A percentile compares a stretch with the other conserved stretches of the same genome.
phyloP scores from a whole-genome alignment of 108 stramenopile species.

The Cyclotella distinguenda region DNA sequence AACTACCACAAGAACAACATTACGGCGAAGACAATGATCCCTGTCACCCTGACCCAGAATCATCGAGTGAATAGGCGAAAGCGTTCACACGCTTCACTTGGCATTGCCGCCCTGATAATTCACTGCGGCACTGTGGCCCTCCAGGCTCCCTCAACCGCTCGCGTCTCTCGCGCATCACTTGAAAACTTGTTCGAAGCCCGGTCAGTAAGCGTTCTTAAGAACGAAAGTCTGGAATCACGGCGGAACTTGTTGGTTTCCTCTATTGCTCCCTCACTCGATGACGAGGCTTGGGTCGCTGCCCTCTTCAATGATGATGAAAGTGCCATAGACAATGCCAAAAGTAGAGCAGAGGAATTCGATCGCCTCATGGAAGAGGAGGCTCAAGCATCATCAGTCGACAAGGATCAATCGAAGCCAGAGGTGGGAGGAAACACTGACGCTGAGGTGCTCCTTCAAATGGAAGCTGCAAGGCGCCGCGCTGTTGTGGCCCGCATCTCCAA shows the following conservation, averaged over 20 bases:
- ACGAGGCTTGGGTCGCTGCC: slow-evolving; percentile 36
- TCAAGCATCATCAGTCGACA: slow-evolving; percentile 14
- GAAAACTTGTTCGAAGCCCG: slow-evolving; percentile 1
- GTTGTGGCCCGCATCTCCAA: background rate
- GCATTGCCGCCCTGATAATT: background rate
- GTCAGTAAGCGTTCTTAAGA: background rate
- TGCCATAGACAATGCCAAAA: background rate
- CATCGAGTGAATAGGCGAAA: too few species aligned
- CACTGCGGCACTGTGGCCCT: background rate
- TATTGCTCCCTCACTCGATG: slow-evolving; percentile 18
- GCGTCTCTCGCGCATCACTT: background rate
- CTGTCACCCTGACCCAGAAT: too few species aligned
- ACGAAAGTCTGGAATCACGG: background rate
- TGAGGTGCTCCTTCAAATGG: slow-evolving; percentile 14
- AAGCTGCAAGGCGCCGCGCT: slow-evolving; percentile 25
- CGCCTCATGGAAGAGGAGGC: slow-evolving; percentile 34
- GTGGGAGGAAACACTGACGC: slow-evolving; percentile 24
- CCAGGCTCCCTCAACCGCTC: background rate
- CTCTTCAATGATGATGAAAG: slow-evolving; percentile 22
- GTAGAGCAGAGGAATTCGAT: slow-evolving; percentile 32
- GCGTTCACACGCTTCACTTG: too few species aligned
- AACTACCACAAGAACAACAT: too few species aligned
- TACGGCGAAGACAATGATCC: too few species aligned
- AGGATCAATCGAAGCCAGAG: slow-evolving; percentile 14
- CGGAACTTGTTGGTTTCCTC: slow-evolving; percentile 11